Percentiles rank a stretch among this genome's conserved stretches.
These are phyloP conservation scores for Pyronema domesticum DNA, from an alignment of 495 filamentous ascomycete genomes.

Conservation along the genomic window DNA sequence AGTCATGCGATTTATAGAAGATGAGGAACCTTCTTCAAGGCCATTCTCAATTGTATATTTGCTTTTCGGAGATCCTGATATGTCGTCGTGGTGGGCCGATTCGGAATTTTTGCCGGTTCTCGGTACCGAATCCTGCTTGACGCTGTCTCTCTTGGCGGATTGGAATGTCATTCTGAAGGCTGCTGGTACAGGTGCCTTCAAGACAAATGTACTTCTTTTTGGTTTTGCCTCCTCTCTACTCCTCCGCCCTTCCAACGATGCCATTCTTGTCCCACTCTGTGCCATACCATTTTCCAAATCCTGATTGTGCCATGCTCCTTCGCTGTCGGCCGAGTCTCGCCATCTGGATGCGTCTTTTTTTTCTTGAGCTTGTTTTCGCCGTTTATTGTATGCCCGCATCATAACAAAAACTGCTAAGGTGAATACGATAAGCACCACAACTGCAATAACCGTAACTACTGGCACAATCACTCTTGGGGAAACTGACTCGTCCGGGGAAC, in stretches of 20 bases:
- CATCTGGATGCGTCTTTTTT: constrained; percentile 2
- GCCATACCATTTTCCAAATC: background rate
- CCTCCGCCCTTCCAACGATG: background rate
- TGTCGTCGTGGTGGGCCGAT: background rate
- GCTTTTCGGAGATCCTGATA: background rate
- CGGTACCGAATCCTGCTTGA: background rate
- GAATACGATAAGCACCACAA: constrained; percentile 24
- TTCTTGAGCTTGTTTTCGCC: constrained; percentile 2
- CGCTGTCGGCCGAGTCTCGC: background rate
- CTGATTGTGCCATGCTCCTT: background rate
- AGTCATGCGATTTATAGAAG: background rate
- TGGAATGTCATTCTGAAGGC: background rate
- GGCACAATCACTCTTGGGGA: constrained; percentile 22
- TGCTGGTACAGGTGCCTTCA: too few relatives aligned
- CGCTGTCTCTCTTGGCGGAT: background rate
- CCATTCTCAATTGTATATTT: constrained; percentile 3
- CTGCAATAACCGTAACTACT: constrained; percentile 18
- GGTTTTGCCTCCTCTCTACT: too few relatives aligned
- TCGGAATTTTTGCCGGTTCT: background rate
- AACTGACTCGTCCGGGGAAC: constrained; percentile 15
- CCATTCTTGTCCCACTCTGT: background rate
- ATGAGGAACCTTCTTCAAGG: constrained; percentile 4
- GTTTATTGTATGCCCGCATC: constrained; percentile 19
- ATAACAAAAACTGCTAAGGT: constrained; percentile 22
- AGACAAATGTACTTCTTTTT: too few relatives aligned